These are phyloP conservation scores for Santalum album DNA, from an alignment of 164 flowering plant species.

Conservation along the genomic window DNA sequence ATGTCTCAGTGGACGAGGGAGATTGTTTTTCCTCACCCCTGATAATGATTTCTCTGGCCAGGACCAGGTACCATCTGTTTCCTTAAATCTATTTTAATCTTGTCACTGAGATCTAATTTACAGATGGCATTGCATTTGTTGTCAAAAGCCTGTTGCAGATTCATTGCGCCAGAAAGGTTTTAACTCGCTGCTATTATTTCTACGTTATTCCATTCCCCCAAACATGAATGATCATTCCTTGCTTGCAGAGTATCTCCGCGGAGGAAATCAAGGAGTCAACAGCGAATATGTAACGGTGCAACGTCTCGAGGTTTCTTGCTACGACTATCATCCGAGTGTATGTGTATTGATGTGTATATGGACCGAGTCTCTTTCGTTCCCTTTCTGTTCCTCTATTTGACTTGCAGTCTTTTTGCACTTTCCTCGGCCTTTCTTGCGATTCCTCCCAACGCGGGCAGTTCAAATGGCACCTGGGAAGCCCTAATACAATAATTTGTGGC, in stretches of 20 bases:
- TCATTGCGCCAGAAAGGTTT: background rate
- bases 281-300: slow-evolving; percentile 38
- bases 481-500: no score
- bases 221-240: slow-evolving; percentile 4
- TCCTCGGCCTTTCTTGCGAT: no score
- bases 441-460: no score
- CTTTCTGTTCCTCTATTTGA: no score
- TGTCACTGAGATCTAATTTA: no score
- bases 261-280: slow-evolving; percentile 70
- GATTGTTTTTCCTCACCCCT: slow-evolving; percentile 95
- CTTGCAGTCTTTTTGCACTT: no score
- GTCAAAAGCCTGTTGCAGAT: no score
- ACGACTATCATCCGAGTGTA: slow-evolving; percentile 2
- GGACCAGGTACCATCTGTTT: slow-evolving; percentile 97
- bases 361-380: no score
- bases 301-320: slow-evolving; percentile 5
- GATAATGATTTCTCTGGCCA: slow-evolving; percentile 95
- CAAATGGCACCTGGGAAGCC: no score
- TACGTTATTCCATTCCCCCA: background rate
- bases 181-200: background rate
- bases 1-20: no score
- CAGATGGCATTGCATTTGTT: background rate
- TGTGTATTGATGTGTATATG: slow-evolving; percentile 14
- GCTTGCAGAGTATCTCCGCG: slow-evolving; percentile 53
- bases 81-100: no score